phyloP scores from a whole-genome alignment of 169 alveolate species.

The Babesia caballi region DNA sequence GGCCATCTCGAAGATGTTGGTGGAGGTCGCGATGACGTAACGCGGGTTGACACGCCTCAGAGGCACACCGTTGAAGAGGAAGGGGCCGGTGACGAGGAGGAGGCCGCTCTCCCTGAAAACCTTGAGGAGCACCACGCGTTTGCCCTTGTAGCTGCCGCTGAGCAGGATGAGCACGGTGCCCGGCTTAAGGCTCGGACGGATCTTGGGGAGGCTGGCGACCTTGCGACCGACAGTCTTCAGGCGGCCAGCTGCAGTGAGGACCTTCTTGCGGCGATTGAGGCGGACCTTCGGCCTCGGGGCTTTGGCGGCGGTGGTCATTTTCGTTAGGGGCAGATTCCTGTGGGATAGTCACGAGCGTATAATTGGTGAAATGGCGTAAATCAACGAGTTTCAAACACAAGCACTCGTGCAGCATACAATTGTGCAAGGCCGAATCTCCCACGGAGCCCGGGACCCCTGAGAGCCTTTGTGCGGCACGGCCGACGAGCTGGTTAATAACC shows the following conservation, averaged over 20 bases:
- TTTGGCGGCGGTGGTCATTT: slow-evolving; percentile 26
- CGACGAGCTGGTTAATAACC: too few species aligned
- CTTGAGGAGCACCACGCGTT: slow-evolving; percentile 95
- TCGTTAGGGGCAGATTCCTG: neutral
- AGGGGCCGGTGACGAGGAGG: slow-evolving; percentile 95
- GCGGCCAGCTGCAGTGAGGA: slow-evolving; percentile 2
- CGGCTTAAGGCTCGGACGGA: slow-evolving; percentile 83
- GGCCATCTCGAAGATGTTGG: slow-evolving; percentile 81
- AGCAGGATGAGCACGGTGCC: slow-evolving; percentile 93
- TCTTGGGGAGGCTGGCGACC: slow-evolving; percentile 66
- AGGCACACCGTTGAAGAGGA: slow-evolving; percentile 95
- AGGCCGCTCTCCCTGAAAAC: slow-evolving; percentile 88
- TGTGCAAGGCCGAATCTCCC: too few species aligned
- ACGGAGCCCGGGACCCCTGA: too few species aligned
- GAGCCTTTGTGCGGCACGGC: too few species aligned
- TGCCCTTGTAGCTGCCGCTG: slow-evolving; percentile 95
- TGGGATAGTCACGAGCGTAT: too few species aligned
- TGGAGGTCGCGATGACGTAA: slow-evolving; percentile 93
- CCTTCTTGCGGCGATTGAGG: slow-evolving; percentile 40
- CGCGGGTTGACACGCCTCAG: slow-evolving; percentile 95
- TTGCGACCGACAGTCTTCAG: slow-evolving; percentile 46
- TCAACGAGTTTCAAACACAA: too few species aligned
- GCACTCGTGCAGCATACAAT: too few species aligned
- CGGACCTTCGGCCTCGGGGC: slow-evolving; percentile 33
- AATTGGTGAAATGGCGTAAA: too few species aligned